Evolutionary conservation across 148 eudicot species (phyloP).

Genomic region (Camellia lanceoleosa): DNA sequence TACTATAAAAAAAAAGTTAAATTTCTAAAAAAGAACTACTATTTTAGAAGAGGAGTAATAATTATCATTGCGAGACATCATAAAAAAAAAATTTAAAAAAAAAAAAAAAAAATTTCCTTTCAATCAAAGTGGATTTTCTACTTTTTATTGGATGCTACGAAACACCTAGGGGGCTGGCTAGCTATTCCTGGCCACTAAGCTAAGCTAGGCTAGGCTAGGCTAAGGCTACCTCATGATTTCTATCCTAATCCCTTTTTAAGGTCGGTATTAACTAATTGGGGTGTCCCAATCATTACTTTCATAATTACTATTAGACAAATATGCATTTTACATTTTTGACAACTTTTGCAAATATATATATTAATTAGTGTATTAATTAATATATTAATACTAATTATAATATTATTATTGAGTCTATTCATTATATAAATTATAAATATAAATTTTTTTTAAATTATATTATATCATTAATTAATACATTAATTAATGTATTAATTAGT

Average conservation of each 20-base stretch:
- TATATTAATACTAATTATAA: too few species aligned
- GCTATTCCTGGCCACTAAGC: neutral
- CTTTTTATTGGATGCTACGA: slow-evolving; percentile 42
- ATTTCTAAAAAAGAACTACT: too few species aligned
- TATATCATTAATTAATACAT: too few species aligned
- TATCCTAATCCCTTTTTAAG: neutral
- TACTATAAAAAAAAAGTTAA: neutral
- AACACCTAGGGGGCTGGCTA: slow-evolving; percentile 18
- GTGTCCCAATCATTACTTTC: neutral
- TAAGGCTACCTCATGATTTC: neutral
- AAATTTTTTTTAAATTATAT: too few species aligned
- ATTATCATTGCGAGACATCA: too few species aligned
- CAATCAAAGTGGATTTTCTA: neutral
- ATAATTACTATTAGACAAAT: neutral
- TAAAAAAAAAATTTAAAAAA: too few species aligned
- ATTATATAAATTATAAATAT: too few species aligned
- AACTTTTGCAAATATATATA: neutral
- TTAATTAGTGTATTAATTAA: too few species aligned
- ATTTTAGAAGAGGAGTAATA: too few species aligned
- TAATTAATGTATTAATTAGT: too few species aligned
- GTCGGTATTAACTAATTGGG: slow-evolving; percentile 8
- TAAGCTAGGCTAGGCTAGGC: neutral
- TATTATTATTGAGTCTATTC: too few species aligned
- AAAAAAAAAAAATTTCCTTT: too few species aligned
- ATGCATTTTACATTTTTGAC: slow-evolving; percentile 4